phyloP scores from a whole-genome alignment of 305 asterid genomes.

The Solanum aculeatissimum region DNA sequence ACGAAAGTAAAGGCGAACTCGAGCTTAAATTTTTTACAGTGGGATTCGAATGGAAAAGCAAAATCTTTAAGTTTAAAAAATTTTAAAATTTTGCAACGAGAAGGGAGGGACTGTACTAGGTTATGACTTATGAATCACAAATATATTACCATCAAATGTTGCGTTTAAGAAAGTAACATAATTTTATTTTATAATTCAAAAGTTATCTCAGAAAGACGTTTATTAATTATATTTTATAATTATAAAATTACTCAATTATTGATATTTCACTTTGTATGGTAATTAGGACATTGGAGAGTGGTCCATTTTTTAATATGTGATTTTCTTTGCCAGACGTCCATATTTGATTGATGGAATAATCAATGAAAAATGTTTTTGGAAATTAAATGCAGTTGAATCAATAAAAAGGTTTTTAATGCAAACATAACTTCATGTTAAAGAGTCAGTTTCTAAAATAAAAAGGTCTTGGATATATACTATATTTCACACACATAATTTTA shows the following conservation, averaged over 20 bases:
- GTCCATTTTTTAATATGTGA: too few relatives aligned
- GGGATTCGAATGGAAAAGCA: neutral
- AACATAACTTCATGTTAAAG: neutral
- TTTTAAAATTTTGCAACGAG: neutral
- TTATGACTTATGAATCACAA: neutral
- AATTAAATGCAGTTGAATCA: neutral
- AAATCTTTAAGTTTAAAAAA: neutral
- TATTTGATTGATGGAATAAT: neutral
- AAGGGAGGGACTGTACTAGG: neutral
- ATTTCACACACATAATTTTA: neutral
- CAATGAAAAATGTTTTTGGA: neutral
- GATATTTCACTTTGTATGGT: too few relatives aligned
- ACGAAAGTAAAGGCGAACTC: neutral
- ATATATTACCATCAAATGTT: neutral
- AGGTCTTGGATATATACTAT: fast-evolving
- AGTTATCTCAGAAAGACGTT: neutral
- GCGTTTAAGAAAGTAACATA: neutral
- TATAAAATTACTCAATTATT: neutral
- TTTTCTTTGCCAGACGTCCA: too few relatives aligned
- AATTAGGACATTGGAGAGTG: too few relatives aligned
- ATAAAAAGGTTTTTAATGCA: too few relatives aligned
- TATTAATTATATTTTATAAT: too few relatives aligned
- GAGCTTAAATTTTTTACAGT: neutral
- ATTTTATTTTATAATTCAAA: neutral
- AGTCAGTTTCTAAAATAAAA: neutral